Percentiles rank a stretch among this genome's conserved stretches.
Evolutionary conservation across 1,139 yeast genomes (phyloP).

Genomic region (Protomyces macrosporus): DNA sequence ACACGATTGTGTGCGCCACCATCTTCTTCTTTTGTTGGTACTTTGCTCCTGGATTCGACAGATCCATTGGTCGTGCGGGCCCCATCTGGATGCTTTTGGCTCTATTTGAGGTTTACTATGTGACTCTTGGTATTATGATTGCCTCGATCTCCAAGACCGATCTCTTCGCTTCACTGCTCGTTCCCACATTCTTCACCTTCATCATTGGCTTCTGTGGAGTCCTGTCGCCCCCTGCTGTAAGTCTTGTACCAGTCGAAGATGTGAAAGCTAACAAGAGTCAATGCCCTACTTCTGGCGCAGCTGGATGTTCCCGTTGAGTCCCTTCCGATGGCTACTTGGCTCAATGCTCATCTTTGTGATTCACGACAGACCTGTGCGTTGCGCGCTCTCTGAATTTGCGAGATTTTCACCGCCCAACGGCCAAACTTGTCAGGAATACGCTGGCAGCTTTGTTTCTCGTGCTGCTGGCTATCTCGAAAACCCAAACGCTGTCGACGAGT

Average conservation of each 20-base stretch:
- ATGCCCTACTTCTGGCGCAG: conserved; percentile 60
- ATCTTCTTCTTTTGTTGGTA: conserved; percentile 69
- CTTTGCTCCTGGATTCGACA: conserved; percentile 48
- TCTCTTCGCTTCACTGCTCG: conserved; percentile 56
- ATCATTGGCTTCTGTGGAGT: conserved; percentile 47
- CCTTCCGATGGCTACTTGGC: conserved; percentile 62
- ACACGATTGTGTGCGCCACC: conserved; percentile 63
- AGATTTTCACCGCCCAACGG: conserved; percentile 55
- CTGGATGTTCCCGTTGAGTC: conserved; percentile 69
- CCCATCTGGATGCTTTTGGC: conserved; percentile 50
- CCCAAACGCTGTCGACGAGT: conserved; percentile 49
- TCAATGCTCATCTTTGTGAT: conserved; percentile 52
- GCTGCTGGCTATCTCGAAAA: conserved; percentile 53
- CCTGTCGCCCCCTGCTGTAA: neutral
- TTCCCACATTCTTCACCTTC: conserved; percentile 51
- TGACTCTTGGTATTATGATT: conserved; percentile 52
- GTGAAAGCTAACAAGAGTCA: conserved; percentile 30
- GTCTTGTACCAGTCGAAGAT: too few species aligned
- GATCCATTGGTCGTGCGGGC: conserved; percentile 45
- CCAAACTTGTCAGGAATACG: conserved; percentile 55
- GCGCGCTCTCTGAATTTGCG: conserved; percentile 50
- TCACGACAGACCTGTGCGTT: conserved; percentile 53
- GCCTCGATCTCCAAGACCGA: conserved; percentile 58
- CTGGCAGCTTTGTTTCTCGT: conserved; percentile 40
- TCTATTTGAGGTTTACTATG: conserved; percentile 54